Evolutionary conservation across 345 rosid genomes (phyloP).

Genomic region (Euclidium syriacum): DNA sequence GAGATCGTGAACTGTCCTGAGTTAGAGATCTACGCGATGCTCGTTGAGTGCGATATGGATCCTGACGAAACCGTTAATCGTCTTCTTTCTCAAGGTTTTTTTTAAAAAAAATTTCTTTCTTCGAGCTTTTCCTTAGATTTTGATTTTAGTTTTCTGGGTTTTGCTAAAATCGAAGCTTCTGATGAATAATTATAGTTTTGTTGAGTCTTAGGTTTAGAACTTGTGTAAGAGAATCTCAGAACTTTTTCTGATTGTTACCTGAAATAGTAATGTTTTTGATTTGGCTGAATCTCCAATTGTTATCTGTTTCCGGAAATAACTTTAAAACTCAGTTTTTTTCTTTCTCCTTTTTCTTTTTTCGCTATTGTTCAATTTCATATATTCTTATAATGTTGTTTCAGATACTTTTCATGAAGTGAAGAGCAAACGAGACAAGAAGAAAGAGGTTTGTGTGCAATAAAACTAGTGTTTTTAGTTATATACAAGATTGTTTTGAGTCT

Average conservation of each 20-base stretch:
- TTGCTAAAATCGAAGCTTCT: too few relatives aligned
- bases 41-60: slow-evolving; percentile 91
- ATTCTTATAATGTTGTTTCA: slow-evolving; percentile 29
- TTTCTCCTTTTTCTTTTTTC: too few relatives aligned
- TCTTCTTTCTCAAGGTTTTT: slow-evolving; percentile 91
- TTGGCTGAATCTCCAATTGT: background rate
- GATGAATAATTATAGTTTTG: too few relatives aligned
- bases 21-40: slow-evolving; percentile 83
- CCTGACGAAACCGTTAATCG: slow-evolving; percentile 87
- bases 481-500: background rate
- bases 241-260: background rate
- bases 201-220: too few relatives aligned
- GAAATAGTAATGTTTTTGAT: background rate
- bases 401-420: slow-evolving; percentile 94
- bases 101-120: too few relatives aligned
- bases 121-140: background rate
- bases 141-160: background rate
- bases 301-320: background rate
- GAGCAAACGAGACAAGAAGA: slow-evolving; percentile 90
- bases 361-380: background rate
- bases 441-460: slow-evolving; percentile 62
- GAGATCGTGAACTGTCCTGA: slow-evolving; percentile 89
- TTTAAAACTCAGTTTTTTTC: too few relatives aligned
- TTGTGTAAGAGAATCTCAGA: slow-evolving; percentile 23
- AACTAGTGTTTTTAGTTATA: background rate